Evolutionary conservation across 768 basidiomycete genomes (phyloP), one percentile per base, ranked within the genome.

Genomic region (Rhizopogon vesiculosus): DNA sequence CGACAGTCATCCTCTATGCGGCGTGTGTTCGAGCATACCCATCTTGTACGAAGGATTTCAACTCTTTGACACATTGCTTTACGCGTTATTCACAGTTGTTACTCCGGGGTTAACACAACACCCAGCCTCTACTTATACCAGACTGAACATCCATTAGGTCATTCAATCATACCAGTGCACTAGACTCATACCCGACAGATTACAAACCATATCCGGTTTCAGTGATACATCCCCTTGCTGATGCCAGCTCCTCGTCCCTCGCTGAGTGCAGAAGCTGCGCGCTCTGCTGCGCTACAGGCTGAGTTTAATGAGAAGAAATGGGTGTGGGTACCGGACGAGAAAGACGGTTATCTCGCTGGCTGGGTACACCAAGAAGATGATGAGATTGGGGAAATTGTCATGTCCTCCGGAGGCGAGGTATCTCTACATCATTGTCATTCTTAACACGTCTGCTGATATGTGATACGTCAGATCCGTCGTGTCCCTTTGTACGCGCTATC

Each of bases 221-320:
- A 15, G 48, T 10, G 19, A 15, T 9, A 5, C 8, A 49, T 49
- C 22, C 15, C 29, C 33, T 18, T 35, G 19, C 48, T 38, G 38
- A 85, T 85, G 83, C 77, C 77, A 60, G 72, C 71, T 53, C 74
- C 76, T 58, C 73, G 76, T 42, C 74, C 68, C 48, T 79, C 83
- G 42, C 79, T 78, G 56, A 79, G 74, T 58, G 78, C 77, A 45
- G 93, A 93, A 69, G 87, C 87, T 41, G 89, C 93, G 7, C 78
- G 87, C 53, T 87, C 85, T 16, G 92, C 93, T 19, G 93, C 92
- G 18, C 82, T 87, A n/a, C 91, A 94, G 68, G 92, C 93, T 9
- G 93, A 95, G 71, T 96, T 94, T 72, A 95, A 93, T 69, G 93
- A 93, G 79, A 97, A 95, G 87, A 91, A 87, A 76, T 96, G 95